Conservation (phyloP, 345 rosid genomes). For the Garcia nutans region DNA sequence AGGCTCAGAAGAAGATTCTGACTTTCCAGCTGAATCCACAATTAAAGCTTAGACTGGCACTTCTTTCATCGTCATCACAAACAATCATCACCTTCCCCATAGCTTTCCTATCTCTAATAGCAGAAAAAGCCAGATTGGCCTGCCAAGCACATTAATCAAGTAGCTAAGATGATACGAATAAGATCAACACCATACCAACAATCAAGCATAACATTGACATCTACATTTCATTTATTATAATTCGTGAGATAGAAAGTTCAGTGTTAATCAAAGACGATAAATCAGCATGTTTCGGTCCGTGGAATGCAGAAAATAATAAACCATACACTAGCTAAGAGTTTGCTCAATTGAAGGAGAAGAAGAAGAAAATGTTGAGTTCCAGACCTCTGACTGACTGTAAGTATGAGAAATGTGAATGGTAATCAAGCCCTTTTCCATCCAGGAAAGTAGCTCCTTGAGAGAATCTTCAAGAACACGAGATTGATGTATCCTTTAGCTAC, state of each 20-base stretch:
- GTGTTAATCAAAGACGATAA: neutral
- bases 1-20: neutral
- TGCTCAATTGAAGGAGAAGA: neutral
- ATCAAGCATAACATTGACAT: neutral
- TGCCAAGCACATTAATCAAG: slow-evolving; percentile 33
- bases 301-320: neutral
- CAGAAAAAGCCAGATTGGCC: slow-evolving; percentile 82
- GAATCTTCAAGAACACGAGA: slow-evolving; percentile 72
- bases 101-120: slow-evolving; percentile 79
- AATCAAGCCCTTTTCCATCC: slow-evolving; percentile 69
- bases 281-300: neutral
- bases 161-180: neutral
- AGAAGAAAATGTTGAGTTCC: slow-evolving; percentile 13
- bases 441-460: slow-evolving; percentile 67
- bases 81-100: slow-evolving; percentile 85
- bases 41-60: slow-evolving; percentile 62
- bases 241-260: neutral
- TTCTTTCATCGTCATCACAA: slow-evolving; percentile 39
- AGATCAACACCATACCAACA: neutral
- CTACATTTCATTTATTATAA: neutral
- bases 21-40: neutral
- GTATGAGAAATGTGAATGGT: slow-evolving; percentile 70
- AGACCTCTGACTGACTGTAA: slow-evolving; percentile 66
- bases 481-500: slow-evolving; percentile 65
- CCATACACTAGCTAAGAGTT: neutral